These are phyloP conservation scores for Cordyceps cateniannulata DNA, from an alignment of 2,329 filamentous ascomycete species.

Conservation along the genomic window DNA sequence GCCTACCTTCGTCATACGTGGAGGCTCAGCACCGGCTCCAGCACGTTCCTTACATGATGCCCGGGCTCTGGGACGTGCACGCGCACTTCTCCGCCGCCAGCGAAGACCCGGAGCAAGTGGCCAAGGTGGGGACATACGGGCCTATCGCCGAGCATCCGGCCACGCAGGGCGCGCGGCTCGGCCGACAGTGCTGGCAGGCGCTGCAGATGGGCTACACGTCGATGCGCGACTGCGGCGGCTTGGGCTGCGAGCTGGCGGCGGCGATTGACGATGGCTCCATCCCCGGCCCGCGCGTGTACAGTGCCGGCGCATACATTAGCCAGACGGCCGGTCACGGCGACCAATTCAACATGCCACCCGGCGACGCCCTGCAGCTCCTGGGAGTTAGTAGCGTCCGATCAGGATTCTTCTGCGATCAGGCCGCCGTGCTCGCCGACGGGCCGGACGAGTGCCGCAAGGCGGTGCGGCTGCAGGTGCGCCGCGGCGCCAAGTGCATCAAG, in stretches of 20 bases:
- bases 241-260: conserved; percentile 35
- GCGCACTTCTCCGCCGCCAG: conserved; percentile 38
- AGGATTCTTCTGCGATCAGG: conserved; percentile 24
- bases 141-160: conserved; percentile 25
- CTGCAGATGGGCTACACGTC: conserved; percentile 43
- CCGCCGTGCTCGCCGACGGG: conserved; percentile 29
- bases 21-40: conserved; percentile 20
- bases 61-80: conserved; percentile 48
- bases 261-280: conserved; percentile 38
- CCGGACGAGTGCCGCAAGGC: conserved; percentile 34
- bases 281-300: conserved; percentile 43
- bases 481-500: conserved; percentile 35
- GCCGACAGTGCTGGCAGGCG: conserved; percentile 31
- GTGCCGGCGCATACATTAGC: conserved; percentile 36
- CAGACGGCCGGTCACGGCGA: conserved; percentile 44
- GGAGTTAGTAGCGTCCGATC: conserved; percentile 24
- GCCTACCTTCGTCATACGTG: conserved; percentile 25
- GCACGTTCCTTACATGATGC: conserved; percentile 38
- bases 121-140: conserved; percentile 20
- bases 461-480: conserved; percentile 33
- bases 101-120: conserved; percentile 14
- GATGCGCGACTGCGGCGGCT: conserved; percentile 42
- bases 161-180: conserved; percentile 31
- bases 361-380: conserved; percentile 27
- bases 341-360: conserved; percentile 27